Evolutionary conservation across 202 grass and related monocot genomes (phyloP).

Genomic region (Cymbopogon flexuosus): DNA sequence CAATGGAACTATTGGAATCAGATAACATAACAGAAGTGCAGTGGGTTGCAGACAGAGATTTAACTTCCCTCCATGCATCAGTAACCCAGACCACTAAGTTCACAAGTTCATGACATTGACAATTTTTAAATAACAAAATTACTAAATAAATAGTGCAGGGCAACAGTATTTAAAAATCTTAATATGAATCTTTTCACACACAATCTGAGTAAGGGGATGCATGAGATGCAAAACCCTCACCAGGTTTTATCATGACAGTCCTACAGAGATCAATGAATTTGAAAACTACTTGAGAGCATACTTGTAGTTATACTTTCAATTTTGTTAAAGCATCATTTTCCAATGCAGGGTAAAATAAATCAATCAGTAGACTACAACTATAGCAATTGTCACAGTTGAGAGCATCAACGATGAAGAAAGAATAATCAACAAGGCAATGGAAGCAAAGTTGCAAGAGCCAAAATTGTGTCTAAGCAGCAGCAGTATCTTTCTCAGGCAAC

Average conservation of each 20-base stretch:
- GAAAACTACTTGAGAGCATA: neutral
- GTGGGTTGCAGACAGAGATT: neutral
- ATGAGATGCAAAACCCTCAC: neutral
- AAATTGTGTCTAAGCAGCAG: neutral
- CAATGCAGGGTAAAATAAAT: neutral
- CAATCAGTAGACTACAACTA: neutral
- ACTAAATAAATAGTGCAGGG: neutral
- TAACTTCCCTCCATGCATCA: neutral
- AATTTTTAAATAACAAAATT: neutral
- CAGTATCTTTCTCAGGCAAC: neutral
- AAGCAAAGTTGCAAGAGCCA: neutral
- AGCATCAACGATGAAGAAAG: neutral
- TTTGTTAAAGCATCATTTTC: neutral
- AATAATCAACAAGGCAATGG: slow-evolving; percentile 2
- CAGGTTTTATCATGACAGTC: neutral
- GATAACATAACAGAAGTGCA: neutral
- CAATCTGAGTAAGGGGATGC: neutral
- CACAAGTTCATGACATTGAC: neutral
- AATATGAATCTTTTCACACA: neutral
- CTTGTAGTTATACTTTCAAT: neutral
- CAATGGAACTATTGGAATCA: neutral
- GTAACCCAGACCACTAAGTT: neutral
- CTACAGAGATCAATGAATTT: neutral
- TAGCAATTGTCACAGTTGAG: neutral
- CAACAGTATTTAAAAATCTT: neutral